Evolutionary conservation across 257 asterid species (phyloP).

Genomic region (Ligustrum vulgare): DNA sequence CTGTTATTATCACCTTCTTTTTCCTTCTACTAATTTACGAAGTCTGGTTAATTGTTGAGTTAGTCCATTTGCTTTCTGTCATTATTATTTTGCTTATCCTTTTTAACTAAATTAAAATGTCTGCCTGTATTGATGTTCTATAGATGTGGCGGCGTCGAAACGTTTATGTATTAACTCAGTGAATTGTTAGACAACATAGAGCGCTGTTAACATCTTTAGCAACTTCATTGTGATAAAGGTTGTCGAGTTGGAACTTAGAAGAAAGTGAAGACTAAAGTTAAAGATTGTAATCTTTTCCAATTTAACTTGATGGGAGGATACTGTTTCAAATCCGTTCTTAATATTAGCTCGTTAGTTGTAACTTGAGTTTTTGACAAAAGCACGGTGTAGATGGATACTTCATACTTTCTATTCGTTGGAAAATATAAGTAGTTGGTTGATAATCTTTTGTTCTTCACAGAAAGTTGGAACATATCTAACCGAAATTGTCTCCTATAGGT

Average conservation of each 20-base stretch:
- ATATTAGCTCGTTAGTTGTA: not conserved
- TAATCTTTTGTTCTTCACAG: not conserved
- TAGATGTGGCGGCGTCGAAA: not conserved
- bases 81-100: not conserved
- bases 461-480: constrained; percentile 14
- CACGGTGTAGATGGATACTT: not conserved
- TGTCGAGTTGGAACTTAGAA: not conserved
- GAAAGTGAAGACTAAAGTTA: not conserved
- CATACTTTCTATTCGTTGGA: not conserved
- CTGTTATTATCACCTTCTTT: not conserved
- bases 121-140: not conserved
- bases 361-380: not conserved
- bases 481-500: constrained; percentile 48
- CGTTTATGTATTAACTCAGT: not conserved
- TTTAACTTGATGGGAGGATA: not conserved
- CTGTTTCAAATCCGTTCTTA: not conserved
- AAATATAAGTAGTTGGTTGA: not conserved
- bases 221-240: not conserved
- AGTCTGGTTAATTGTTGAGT: not conserved
- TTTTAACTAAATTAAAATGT: not conserved
- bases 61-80: constrained; percentile 9
- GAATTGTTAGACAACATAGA: not conserved
- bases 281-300: not conserved
- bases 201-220: not conserved
- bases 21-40: not conserved